Evolutionary conservation across 2,329 filamentous ascomycete species (phyloP), one percentile per base, ranked within the genome.

Genomic region (Phialophora chinensis): DNA sequence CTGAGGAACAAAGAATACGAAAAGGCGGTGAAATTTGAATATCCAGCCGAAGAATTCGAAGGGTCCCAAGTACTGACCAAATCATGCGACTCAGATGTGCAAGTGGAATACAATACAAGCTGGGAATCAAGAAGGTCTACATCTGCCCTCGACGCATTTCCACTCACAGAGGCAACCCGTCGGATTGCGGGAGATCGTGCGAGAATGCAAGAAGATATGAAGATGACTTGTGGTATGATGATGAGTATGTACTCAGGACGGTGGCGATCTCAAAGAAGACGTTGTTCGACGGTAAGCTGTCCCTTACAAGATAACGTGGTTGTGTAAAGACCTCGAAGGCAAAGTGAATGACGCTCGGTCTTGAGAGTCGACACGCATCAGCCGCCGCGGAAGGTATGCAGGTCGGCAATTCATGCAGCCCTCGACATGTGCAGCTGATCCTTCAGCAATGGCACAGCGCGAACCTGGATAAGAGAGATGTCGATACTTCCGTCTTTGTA

Each of bases 1-100:
- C 35, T 66, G 25, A 20, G 44, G 4, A 31, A 66, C 8, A 25
- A 35, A 55, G 29, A 27, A 50, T 66, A 66, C 29, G n/a, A 29
- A 38, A 23, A 62, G 12, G 63, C 63, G 11, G 63, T 66, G 20
- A 62, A 57, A 33, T 35, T 66, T 8, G 2, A 42, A 12, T 60
- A 65, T 53, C 8, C 8, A 11, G 60, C 33, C 35, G 38, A 31
- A 7, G 20, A 27, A 23, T 44, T 44, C 17, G 38, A 44, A n/a
- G 38, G 38, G 17, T 17, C 38, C 2, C 38, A n/a, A 20, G 14
- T 1, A 1, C 38, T 20, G 17, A 44, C 38, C 38, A 44, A 44
- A 44, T 44, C 38, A 44, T 44, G 17, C 17, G 17, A 17, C 38
- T 44, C 38, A 17, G 38, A 20, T 4, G 38, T 44, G 38, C 38